A percentile compares a stretch with the other conserved stretches of the same genome.
Evolutionary conservation across 768 basidiomycete genomes (phyloP).

Genomic region (Mycena rosella): DNA sequence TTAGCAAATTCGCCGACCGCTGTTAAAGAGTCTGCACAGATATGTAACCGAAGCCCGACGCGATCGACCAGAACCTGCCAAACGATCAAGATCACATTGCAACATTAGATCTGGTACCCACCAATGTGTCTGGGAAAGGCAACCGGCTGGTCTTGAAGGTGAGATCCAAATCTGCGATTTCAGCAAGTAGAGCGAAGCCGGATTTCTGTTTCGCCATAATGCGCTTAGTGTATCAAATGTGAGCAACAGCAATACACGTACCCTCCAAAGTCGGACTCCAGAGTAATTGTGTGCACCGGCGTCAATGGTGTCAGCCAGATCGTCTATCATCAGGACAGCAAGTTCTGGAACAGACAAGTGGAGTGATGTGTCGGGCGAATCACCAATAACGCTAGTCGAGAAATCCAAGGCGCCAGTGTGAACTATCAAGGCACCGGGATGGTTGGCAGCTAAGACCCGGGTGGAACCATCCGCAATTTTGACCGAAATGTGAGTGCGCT

Average conservation of each 20-base stretch:
- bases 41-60: constrained; percentile 68
- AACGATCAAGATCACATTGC: background rate
- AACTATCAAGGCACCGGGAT: constrained; percentile 76
- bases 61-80: constrained; percentile 68
- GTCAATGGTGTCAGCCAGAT: constrained; percentile 52
- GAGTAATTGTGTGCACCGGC: constrained; percentile 36
- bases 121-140: constrained; percentile 52
- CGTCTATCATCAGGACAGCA: constrained; percentile 67
- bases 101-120: constrained; percentile 40
- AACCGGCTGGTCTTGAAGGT: constrained; percentile 50
- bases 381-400: constrained; percentile 79
- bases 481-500: constrained; percentile 80
- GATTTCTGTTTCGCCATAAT: constrained; percentile 54
- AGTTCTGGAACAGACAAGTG: constrained; percentile 62
- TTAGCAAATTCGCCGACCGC: constrained; percentile 68
- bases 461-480: constrained; percentile 76
- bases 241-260: constrained; percentile 46
- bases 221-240: background rate
- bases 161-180: constrained; percentile 65
- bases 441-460: constrained; percentile 65
- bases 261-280: constrained; percentile 77
- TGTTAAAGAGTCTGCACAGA: constrained; percentile 83
- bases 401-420: constrained; percentile 77
- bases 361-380: constrained; percentile 68
- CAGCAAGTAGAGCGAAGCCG: constrained; percentile 80